phyloP scores from a whole-genome alignment of 768 basidiomycete genomes.

The Cubamyces lactineus region DNA sequence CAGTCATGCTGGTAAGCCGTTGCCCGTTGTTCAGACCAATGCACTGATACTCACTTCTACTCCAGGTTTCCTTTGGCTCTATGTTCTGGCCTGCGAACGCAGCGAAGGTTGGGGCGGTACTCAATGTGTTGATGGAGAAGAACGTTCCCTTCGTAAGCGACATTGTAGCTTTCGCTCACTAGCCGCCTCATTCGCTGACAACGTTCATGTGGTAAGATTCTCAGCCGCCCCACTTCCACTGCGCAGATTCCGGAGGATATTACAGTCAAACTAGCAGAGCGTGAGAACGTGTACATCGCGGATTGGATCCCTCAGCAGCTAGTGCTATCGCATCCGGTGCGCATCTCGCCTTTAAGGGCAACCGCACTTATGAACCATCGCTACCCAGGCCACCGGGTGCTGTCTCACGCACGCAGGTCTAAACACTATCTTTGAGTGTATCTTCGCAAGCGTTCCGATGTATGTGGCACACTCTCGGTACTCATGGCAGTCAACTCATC shows the following conservation, averaged over 20 bases:
- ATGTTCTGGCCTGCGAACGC: constrained; percentile 12
- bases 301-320: background rate
- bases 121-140: constrained; percentile 8
- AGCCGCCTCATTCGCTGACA: background rate
- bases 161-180: too few relatives aligned
- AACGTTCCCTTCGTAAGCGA: constrained; percentile 3
- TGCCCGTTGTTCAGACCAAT: too few relatives aligned
- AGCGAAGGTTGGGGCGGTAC: constrained; percentile 1
- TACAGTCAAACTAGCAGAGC: background rate
- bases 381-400: background rate
- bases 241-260: background rate
- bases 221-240: background rate
- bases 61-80: constrained; percentile 7
- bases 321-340: background rate
- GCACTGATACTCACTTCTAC: background rate
- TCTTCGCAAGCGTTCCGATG: constrained; percentile 1
- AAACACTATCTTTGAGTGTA: background rate
- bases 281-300: background rate
- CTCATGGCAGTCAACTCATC: background rate
- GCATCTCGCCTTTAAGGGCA: background rate
- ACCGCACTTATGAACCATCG: background rate
- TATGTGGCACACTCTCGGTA: background rate
- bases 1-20: background rate
- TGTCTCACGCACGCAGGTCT: constrained; percentile 1
- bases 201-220: background rate